These are phyloP conservation scores for Bryum argenteum DNA, from an alignment of 225 moss, liverwort and hornwort genomes.

Conservation along the genomic window DNA sequence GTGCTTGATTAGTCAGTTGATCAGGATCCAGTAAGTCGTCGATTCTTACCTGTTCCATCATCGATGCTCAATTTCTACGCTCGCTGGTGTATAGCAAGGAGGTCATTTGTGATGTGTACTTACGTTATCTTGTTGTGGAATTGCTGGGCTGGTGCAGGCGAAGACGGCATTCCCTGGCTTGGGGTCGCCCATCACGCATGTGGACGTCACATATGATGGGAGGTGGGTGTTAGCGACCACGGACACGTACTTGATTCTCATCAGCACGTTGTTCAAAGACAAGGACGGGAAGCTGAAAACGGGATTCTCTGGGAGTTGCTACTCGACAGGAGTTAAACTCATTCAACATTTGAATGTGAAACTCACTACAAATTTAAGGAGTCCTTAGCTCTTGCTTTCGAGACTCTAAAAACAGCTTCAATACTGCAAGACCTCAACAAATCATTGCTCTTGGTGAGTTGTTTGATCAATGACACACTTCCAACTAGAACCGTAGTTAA, in stretches of 20 bases:
- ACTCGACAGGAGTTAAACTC: slow-evolving; percentile 85
- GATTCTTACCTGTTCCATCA: no score
- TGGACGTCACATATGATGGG: slow-evolving; percentile 96
- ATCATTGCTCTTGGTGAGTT: slow-evolving; percentile 5
- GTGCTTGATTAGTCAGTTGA: neutral
- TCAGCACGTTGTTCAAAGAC: slow-evolving; percentile 86
- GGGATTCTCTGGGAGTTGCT: slow-evolving; percentile 78
- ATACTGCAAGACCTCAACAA: neutral
- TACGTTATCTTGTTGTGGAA: neutral
- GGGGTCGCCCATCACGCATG: slow-evolving; percentile 90
- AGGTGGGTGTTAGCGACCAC: slow-evolving; percentile 97
- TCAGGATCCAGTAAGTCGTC: neutral
- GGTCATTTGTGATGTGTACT: no score
- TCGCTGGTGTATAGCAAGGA: no score
- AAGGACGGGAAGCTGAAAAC: slow-evolving; percentile 85
- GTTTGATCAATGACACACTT: neutral
- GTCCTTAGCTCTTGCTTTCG: neutral
- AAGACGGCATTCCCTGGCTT: slow-evolving; percentile 95
- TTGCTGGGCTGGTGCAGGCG: slow-evolving; percentile 48
- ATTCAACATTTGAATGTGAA: slow-evolving; percentile 53
- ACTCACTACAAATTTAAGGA: neutral
- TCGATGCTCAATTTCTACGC: no score
- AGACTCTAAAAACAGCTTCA: neutral
- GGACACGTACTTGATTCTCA: slow-evolving; percentile 89
- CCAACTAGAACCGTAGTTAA: neutral